Conservation (phyloP, 495 filamentous ascomycete genomes). For the Aspergillus bertholletiae region DNA sequence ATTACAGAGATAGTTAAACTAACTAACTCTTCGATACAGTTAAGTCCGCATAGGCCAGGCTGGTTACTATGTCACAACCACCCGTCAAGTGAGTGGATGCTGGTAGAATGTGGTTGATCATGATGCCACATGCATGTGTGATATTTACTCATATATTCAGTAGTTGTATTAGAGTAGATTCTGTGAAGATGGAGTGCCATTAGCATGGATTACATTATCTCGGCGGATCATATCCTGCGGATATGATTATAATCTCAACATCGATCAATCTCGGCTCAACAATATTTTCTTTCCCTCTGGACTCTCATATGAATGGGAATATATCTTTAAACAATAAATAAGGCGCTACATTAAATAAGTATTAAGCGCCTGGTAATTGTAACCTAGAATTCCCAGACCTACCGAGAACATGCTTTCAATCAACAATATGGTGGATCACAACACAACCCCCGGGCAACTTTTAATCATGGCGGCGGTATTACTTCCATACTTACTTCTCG, state of each 20-base stretch:
- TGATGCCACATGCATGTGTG: too few species aligned
- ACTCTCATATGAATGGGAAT: neutral
- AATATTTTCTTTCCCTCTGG: neutral
- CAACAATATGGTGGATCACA: neutral
- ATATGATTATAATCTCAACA: neutral
- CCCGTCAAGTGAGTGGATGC: too few species aligned
- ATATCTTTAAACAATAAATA: neutral
- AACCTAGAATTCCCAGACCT: neutral
- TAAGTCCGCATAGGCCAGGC: too few species aligned
- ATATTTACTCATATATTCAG: too few species aligned
- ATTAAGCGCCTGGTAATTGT: neutral
- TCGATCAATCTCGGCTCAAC: neutral
- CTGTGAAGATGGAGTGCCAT: too few species aligned
- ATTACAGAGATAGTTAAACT: too few species aligned
- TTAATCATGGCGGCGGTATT: neutral
- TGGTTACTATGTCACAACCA: too few species aligned
- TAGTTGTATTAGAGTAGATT: too few species aligned
- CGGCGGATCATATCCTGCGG: neutral
- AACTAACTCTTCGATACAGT: too few species aligned
- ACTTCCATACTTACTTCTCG: neutral
- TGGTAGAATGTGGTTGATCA: too few species aligned
- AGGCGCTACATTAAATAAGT: neutral
- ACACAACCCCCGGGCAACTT: neutral
- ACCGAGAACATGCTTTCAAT: neutral
- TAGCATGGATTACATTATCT: conserved; percentile 5